Percentiles rank a stretch among this genome's conserved stretches.
These are phyloP conservation scores for Cercospora sp. DNA, from an alignment of 2,329 filamentous ascomycete genomes.

Conservation along the genomic window DNA sequence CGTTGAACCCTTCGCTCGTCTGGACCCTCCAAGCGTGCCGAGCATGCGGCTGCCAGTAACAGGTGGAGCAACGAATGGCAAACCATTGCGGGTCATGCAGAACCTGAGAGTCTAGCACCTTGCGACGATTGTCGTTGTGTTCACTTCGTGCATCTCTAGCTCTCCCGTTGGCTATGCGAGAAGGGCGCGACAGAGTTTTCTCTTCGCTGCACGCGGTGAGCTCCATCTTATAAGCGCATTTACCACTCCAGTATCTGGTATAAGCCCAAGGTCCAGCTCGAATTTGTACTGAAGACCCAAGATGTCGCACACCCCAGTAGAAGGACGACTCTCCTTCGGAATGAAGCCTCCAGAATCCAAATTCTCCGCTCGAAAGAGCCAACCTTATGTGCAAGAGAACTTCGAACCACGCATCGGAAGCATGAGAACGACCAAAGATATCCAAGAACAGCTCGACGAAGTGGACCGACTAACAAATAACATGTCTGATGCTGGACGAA, in stretches of 20 bases:
- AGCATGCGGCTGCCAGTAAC: background rate
- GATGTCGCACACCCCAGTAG: background rate
- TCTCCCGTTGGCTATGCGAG: background rate
- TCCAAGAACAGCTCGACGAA: constrained; percentile 3
- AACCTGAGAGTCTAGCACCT: background rate
- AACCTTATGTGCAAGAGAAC: constrained; percentile 9
- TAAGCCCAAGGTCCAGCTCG: background rate
- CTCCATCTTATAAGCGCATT: background rate
- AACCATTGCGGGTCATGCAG: background rate
- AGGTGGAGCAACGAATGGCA: background rate
- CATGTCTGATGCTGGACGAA: constrained; percentile 19
- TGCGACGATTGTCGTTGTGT: background rate
- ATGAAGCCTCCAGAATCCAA: constrained; percentile 12
- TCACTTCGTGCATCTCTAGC: constrained; percentile 1
- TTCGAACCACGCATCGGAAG: constrained; percentile 8
- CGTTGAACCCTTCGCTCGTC: background rate
- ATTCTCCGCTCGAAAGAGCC: constrained; percentile 7
- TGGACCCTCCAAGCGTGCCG: background rate
- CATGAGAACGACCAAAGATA: background rate
- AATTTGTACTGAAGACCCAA: background rate
- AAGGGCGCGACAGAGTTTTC: background rate
- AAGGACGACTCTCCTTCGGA: background rate
- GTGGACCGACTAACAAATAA: constrained; percentile 17
- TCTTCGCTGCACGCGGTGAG: too few species aligned
- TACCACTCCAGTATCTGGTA: background rate